Evolutionary conservation across 2,329 filamentous ascomycete genomes (phyloP), one percentile per base, ranked within the genome.

Genomic region (Sphaerulina musiva): DNA sequence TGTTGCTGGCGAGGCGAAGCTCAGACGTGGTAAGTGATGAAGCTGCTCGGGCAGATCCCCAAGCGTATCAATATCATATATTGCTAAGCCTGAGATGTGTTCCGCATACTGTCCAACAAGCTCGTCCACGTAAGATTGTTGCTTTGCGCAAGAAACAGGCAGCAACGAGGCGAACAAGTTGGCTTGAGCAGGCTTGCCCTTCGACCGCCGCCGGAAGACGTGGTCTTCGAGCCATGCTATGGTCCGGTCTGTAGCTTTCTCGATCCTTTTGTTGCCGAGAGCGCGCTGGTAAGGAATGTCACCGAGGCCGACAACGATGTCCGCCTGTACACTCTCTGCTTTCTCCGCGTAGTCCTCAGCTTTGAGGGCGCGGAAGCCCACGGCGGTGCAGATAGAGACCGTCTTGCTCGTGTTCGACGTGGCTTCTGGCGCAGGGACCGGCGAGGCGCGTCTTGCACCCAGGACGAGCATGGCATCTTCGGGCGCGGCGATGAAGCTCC

Each of bases 231-330:
- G 76, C 89, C 90, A 97, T 38, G 81, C 79, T 67, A 93, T 86
- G 0, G 89, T 95, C 53, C 92, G 80, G 66, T 93, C 89, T 23
- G 83, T 85, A 84, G 95, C 96, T 65, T 88, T 90, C 36, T 83
- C 77, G 45, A 86, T 81, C 44, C 91, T 80, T 72, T 95, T 95
- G 29, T 59, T 64, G 26, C 65, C 63, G 48, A 68, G 51, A 12
- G 64, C 59, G 51, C 73, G 74, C 62, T 80, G 80, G 32, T 79
- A 77, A 8, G 91, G 79, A 20, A 84, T 69, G 70, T 98, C 93
- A 4, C 86, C 87, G 48, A 95, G 72, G 0, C 84, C 84, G 23
- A 97, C 78, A 36, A 85, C 81, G 51, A 97, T 85, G 66, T 98
- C 92, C 0, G 92, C 89, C 48, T 78, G 77, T 36, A 95, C 72